Conservation (phyloP, 345 rosid species). For the Mangifera indica region DNA sequence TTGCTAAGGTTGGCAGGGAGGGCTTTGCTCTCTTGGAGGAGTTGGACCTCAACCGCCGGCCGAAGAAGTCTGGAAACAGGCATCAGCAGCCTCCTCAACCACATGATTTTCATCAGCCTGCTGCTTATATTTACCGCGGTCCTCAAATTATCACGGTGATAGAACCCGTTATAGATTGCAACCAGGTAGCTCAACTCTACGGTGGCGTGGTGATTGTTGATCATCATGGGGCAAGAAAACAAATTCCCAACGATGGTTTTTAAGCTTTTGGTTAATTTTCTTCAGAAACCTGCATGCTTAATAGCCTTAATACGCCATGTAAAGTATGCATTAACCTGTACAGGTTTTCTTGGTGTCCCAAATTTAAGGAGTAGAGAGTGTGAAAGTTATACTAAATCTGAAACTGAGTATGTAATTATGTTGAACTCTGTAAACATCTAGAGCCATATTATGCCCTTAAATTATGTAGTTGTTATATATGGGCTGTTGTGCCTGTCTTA, state of each 20-base stretch:
- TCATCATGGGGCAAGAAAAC: neutral
- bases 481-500: neutral
- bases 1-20: constrained; percentile 18
- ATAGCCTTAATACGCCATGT: too few species aligned
- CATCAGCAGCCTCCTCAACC: neutral
- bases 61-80: neutral
- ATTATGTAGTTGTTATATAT: too few species aligned
- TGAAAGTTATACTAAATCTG: neutral
- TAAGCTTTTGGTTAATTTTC: neutral
- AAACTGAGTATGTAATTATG: too few species aligned
- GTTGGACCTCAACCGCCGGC: neutral
- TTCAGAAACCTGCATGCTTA: neutral
- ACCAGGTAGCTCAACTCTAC: constrained; percentile 5
- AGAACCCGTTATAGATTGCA: neutral
- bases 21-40: constrained; percentile 20
- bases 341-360: too few species aligned
- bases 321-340: neutral
- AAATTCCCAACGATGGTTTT: neutral
- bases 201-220: neutral
- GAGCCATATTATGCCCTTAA: neutral
- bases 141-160: neutral
- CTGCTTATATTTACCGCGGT: constrained; percentile 1
- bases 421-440: neutral
- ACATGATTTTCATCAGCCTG: neutral
- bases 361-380: neutral